These are phyloP conservation scores for Tanozyma kutaoensis DNA, from an alignment of 805 yeast genomes.

Conservation along the genomic window DNA sequence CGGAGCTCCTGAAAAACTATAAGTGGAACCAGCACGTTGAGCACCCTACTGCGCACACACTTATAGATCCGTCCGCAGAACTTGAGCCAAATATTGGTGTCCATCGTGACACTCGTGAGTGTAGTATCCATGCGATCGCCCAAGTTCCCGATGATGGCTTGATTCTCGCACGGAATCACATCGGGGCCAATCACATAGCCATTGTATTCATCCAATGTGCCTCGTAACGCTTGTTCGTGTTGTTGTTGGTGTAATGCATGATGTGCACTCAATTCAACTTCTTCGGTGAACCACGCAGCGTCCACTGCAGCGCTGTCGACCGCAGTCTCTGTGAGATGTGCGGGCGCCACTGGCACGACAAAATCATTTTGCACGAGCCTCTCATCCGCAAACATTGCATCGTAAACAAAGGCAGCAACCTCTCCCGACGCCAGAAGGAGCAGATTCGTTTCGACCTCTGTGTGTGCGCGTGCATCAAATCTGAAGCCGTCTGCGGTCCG, in stretches of 20 bases:
- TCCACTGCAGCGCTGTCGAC: constrained; percentile 12
- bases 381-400: constrained; percentile 25
- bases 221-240: constrained; percentile 4
- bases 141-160: constrained; percentile 13
- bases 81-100: constrained; percentile 71
- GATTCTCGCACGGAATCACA: too few relatives aligned
- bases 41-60: constrained; percentile 45
- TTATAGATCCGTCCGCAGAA: constrained; percentile 70
- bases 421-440: constrained; percentile 7
- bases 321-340: constrained; percentile 11
- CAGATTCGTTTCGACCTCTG: constrained; percentile 11
- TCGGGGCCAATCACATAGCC: too few relatives aligned
- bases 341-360: constrained; percentile 19
- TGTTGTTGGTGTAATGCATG: constrained; percentile 1
- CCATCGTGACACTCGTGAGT: constrained; percentile 48
- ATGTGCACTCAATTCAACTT: constrained; percentile 4
- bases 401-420: constrained; percentile 12
- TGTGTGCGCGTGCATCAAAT: constrained; percentile 17
- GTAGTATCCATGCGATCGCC: constrained; percentile 46
- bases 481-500: constrained; percentile 32
- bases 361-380: constrained; percentile 28
- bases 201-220: too few relatives aligned
- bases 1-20: constrained; percentile 70
- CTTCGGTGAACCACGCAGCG: constrained; percentile 11
- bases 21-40: constrained; percentile 53